Conservation (phyloP, 805 yeast species). For the Schwanniomyces pseudopolymorphus region DNA sequence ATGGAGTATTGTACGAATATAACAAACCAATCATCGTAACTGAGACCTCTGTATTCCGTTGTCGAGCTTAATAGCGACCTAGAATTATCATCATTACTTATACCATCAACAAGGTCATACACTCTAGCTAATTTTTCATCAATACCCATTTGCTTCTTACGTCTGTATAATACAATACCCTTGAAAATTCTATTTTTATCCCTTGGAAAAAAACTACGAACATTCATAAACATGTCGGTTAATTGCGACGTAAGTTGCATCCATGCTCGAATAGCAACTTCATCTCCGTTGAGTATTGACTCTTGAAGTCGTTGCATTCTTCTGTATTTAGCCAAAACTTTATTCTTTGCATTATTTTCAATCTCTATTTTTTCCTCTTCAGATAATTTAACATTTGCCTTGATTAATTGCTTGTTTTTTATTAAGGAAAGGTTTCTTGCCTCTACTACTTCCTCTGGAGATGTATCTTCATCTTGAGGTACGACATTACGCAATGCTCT, state of each 20-base stretch:
- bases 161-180: slow-evolving; percentile 62
- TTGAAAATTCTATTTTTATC: slow-evolving; percentile 70
- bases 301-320: slow-evolving; percentile 52
- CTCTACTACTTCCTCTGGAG: slow-evolving; percentile 1
- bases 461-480: slow-evolving; percentile 1
- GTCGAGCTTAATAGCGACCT: slow-evolving; percentile 46
- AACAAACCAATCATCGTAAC: slow-evolving; percentile 81
- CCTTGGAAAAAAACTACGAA: slow-evolving; percentile 73
- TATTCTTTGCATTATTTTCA: slow-evolving; percentile 58
- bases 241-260: slow-evolving; percentile 78
- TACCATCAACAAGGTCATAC: slow-evolving; percentile 62
- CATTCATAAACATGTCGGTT: slow-evolving; percentile 77
- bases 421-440: slow-evolving; percentile 16
- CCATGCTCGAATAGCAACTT: slow-evolving; percentile 76
- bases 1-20: slow-evolving; percentile 79
- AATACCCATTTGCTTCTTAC: slow-evolving; percentile 60
- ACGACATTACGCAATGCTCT: slow-evolving; percentile 16
- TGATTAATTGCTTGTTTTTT: slow-evolving; percentile 9
- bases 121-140: slow-evolving; percentile 74
- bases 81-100: slow-evolving; percentile 27
- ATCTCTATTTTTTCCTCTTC: slow-evolving; percentile 52
- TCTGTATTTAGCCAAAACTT: slow-evolving; percentile 54
- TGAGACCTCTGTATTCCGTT: slow-evolving; percentile 68
- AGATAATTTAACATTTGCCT: slow-evolving; percentile 20
- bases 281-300: slow-evolving; percentile 37